A percentile compares a stretch with the other conserved stretches of the same genome.
These are phyloP conservation scores for Acanthamoeba divionensis DNA, from an alignment of 208 protist genomes.

Conservation along the genomic window DNA sequence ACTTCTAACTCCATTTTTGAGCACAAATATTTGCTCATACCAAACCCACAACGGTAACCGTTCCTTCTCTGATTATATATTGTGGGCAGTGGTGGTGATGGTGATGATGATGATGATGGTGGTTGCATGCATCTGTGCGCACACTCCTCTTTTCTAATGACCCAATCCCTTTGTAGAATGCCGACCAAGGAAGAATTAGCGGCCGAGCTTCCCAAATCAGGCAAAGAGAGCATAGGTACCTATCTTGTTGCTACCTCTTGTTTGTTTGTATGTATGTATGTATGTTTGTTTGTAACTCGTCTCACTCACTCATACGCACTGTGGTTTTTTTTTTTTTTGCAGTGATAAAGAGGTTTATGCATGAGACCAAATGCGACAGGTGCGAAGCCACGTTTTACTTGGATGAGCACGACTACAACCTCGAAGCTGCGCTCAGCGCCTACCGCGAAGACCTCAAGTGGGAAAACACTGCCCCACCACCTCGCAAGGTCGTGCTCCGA, in stretches of 20 bases:
- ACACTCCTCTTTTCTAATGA: no score
- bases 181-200: neutral
- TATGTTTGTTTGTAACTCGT: neutral
- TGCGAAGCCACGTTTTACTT: neutral
- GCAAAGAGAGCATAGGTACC: constrained; percentile 23
- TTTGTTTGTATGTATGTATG: neutral
- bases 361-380: neutral
- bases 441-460: neutral
- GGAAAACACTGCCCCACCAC: neutral
- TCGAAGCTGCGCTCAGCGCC: neutral
- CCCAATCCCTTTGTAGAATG: no score
- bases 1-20: neutral
- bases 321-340: neutral
- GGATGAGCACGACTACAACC: constrained; percentile 1
- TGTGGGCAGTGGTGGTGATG: no score
- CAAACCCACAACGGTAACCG: neutral
- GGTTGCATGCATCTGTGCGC: no score
- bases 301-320: neutral
- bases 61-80: no score
- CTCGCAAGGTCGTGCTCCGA: neutral
- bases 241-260: neutral
- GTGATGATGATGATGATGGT: no score
- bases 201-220: neutral
- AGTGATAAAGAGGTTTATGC: neutral
- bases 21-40: neutral